Conservation (phyloP, 805 yeast genomes). For the Candida multigemmis region DNA sequence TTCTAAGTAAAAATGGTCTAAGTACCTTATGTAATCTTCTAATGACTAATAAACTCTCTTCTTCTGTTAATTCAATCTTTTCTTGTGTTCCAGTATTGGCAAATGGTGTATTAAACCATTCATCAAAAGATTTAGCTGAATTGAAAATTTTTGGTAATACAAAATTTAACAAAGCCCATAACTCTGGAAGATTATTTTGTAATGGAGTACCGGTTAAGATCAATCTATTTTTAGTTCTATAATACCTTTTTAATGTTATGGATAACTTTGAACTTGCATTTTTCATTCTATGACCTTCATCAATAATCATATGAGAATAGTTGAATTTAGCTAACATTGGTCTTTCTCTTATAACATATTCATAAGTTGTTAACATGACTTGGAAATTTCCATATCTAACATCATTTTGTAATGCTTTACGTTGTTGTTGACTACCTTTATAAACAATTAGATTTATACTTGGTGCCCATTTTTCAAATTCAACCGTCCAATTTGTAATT, state of each 20-base stretch:
- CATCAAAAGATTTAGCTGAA: slow-evolving; percentile 79
- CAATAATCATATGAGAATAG: slow-evolving; percentile 84
- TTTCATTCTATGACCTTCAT: slow-evolving; percentile 88
- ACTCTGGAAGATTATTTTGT: slow-evolving; percentile 76
- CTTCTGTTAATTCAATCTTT: slow-evolving; percentile 73
- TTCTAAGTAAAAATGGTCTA: slow-evolving; percentile 75
- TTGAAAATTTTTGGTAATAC: slow-evolving; percentile 79
- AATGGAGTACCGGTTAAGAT: slow-evolving; percentile 85
- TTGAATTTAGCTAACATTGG: slow-evolving; percentile 58
- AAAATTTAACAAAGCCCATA: slow-evolving; percentile 78
- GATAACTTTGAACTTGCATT: slow-evolving; percentile 70
- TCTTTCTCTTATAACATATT: slow-evolving; percentile 71
- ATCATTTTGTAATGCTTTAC: slow-evolving; percentile 57
- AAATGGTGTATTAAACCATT: slow-evolving; percentile 86
- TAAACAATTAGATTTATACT: slow-evolving; percentile 58
- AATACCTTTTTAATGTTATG: slow-evolving; percentile 58
- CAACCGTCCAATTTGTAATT: slow-evolving; percentile 77
- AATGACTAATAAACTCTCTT: slow-evolving; percentile 73
- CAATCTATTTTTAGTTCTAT: slow-evolving; percentile 67
- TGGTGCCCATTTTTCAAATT: slow-evolving; percentile 90
- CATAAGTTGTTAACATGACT: slow-evolving; percentile 72
- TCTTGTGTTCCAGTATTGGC: slow-evolving; percentile 81
- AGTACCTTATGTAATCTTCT: slow-evolving; percentile 81
- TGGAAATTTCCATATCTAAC: slow-evolving; percentile 64
- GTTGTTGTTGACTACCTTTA: slow-evolving; percentile 69